Base-by-base conservation (phyloP, 805 yeast species). In the Saturnispora gosingensis region DNA sequence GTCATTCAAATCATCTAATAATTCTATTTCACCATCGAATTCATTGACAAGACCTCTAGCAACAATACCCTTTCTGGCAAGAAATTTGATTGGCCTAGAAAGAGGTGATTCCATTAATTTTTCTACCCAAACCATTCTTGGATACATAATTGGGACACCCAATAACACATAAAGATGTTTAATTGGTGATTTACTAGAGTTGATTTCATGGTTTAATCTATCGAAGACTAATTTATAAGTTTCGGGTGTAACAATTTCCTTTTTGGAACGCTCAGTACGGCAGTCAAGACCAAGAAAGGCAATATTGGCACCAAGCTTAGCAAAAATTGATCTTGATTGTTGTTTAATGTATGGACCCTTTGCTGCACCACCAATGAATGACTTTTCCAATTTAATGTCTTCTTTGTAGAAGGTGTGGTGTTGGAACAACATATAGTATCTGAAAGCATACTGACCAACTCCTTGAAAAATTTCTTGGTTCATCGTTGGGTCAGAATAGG, bases 121-220 rank as follows among this genome's bases (percentile, higher is more conserved):
- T 68, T 93, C 98, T 34, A 88, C 72, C 91, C 96, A 87, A 2
- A 90, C 97, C 63, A 93, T 72, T 57, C 98, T 76, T 3, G 99
- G 98, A 63, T 91, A 91, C 40, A 93, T 86, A 51, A 93, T 88
- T 3, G 99, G 99, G 13, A 91, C 96, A 43, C 98, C 98, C 48
- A 93, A 72, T 80, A 93, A 74, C 1, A 93, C 80, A 57, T 86
- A 71, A 39, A 91, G 59, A 67, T 91, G 99, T 64, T 84, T 82
- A 43, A 86, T 74, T 25, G 78, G 77, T 5, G 76, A 76, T 3
- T 79, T 72, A 11, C 78, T 66, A 6, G 64, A 61, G 2, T 62
- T 54, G 5, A 86, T 62, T 64, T 88, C 97, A 8, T 66, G 53
- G 32, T 68, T 60, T 35, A 89, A 53, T 25, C 96, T 74, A 15